Conservation (phyloP, 495 filamentous ascomycete genomes). For the Jackrogersella multiformis region DNA sequence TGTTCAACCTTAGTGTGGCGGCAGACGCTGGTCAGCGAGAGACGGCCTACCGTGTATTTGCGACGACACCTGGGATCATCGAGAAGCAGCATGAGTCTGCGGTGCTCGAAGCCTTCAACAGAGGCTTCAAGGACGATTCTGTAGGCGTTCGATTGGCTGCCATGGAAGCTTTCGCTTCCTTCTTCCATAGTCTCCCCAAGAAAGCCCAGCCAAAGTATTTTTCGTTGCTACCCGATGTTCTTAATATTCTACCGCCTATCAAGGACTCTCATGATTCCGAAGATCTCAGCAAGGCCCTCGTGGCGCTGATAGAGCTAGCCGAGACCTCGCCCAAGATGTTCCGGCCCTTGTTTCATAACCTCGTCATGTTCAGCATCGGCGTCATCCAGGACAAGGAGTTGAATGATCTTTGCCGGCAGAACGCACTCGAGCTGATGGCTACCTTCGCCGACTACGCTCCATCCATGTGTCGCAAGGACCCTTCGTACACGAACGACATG, state of each 20-base stretch:
- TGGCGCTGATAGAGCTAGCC: conserved; percentile 91
- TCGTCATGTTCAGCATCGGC: conserved; percentile 90
- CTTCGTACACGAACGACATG: conserved; percentile 91
- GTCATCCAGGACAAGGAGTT: conserved; percentile 97
- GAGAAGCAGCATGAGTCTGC: conserved; percentile 92
- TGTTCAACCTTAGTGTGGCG: conserved; percentile 90
- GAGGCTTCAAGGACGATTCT: conserved; percentile 89
- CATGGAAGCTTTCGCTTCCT: conserved; percentile 95
- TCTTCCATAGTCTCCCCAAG: conserved; percentile 89
- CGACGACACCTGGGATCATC: conserved; percentile 94
- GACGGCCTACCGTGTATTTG: conserved; percentile 91
- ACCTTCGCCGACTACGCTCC: conserved; percentile 97
- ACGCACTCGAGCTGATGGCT: conserved; percentile 95
- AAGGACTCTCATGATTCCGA: conserved; percentile 90
- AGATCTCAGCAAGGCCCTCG: conserved; percentile 84
- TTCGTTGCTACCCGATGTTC: conserved; percentile 81
- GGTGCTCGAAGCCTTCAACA: conserved; percentile 83
- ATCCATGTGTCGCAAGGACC: conserved; percentile 92
- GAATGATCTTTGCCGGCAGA: conserved; percentile 87
- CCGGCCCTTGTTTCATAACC: conserved; percentile 84
- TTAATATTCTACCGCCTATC: conserved; percentile 92
- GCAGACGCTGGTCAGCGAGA: conserved; percentile 83
- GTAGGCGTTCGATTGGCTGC: conserved; percentile 87
- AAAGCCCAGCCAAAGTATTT: conserved; percentile 89
- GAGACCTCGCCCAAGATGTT: conserved; percentile 97